phyloP scores from a whole-genome alignment of 148 eudicot species.

The Nepenthes mirabilis region DNA sequence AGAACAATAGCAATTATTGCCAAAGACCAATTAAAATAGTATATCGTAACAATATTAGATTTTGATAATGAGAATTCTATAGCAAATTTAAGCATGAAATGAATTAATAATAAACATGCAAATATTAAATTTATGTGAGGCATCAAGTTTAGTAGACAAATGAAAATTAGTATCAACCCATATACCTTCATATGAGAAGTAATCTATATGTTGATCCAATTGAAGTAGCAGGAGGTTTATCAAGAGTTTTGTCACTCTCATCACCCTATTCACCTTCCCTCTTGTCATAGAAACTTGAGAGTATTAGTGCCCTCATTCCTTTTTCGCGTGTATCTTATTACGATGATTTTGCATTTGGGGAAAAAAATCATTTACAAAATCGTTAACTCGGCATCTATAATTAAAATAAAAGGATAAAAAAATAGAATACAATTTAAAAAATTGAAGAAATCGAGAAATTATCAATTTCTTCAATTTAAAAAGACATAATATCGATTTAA shows the following conservation, averaged over 20 bases:
- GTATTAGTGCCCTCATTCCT: neutral
- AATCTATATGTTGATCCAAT: no score
- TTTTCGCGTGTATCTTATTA: neutral
- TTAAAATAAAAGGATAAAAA: neutral
- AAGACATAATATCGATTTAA: no score
- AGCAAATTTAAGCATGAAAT: slow-evolving; percentile 86
- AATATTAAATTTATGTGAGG: neutral
- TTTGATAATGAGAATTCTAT: slow-evolving; percentile 73
- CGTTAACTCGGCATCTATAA: no score
- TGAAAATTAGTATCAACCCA: no score
- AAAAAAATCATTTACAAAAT: neutral
- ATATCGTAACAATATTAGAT: slow-evolving; percentile 55
- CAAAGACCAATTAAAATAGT: slow-evolving; percentile 61
- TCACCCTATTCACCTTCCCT: no score
- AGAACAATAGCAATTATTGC: slow-evolving; percentile 52
- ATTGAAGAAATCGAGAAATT: no score
- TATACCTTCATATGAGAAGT: no score
- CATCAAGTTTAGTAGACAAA: no score
- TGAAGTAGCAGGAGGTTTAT: no score
- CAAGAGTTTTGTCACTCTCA: no score
- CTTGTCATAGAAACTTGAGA: neutral
- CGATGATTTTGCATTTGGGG: neutral
- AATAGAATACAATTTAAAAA: neutral
- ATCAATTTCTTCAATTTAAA: no score
- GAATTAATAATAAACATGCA: slow-evolving; percentile 59